Evolutionary conservation across 768 basidiomycete species (phyloP), one percentile per base, ranked within the genome.

Genomic region (Pleurotus sapidus): DNA sequence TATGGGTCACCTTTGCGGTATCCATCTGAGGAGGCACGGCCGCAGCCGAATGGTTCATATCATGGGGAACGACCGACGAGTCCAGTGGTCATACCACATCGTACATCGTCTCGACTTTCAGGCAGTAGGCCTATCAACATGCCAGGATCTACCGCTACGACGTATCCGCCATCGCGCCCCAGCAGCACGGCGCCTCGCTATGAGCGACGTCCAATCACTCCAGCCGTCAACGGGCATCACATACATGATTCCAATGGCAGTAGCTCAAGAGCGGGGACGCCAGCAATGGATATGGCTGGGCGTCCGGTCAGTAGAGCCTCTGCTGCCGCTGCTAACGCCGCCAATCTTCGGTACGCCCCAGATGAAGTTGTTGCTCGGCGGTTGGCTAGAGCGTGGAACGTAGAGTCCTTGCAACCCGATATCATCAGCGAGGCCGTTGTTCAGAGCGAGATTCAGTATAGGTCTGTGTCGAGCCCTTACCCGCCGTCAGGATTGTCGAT

Each of bases 261-360:
- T 34, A 34, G 30, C 11, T 54, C 51, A 3, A n/a, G 51, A 5
- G 23, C 39, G 6, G 51, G 51, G 4, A 54, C 51, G 12, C 51
- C 51, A n/a, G 51, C 51, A 1, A 42, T 54, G 39, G 51, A 54
- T 38, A 40, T 54, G 51, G 51, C 17, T 42, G 24, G 20, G 5
- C 51, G 51, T 12, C 51, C 51, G 3, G 34, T 38, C 27, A 54
- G 51, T n/a, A 43, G 51, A 25, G 51, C 51, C 20, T 54, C 51
- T n/a, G 49, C 49, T 30, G 51, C 51, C 38, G 51, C 51, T 23
- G 51, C 51, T 25, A 54, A 54, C 51, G 51, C 51, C 38, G 51
- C 51, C 39, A 54, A 54, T 11, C 20, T 25, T n/a, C 51, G 51
- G 17, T 54, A 54, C 25, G 51, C 51, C 37, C 51, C 51, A 5